Percentiles rank a stretch among this genome's conserved stretches.
These are phyloP conservation scores for Quercus engelmannii DNA, from an alignment of 306 rosid species.

Conservation along the genomic window DNA sequence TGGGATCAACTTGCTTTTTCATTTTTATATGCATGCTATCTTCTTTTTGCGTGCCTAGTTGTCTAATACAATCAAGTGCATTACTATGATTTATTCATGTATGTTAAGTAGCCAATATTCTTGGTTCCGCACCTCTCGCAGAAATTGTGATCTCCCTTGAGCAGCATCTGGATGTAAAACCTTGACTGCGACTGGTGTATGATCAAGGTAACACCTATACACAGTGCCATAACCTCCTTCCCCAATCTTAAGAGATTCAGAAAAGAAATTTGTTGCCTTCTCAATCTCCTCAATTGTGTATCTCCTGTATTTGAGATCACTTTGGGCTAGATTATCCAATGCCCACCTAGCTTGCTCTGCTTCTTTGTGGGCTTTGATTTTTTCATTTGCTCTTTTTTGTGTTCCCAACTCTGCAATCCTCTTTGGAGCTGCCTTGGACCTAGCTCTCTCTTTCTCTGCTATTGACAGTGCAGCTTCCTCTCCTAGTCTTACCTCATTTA, in stretches of 20 bases:
- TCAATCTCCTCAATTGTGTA: conserved; percentile 80
- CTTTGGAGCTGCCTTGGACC: conserved; percentile 70
- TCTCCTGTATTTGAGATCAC: conserved; percentile 58
- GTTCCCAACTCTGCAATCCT: conserved; percentile 25
- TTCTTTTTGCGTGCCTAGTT: too few relatives aligned
- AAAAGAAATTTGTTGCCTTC: conserved; percentile 58
- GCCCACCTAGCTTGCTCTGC: conserved; percentile 59
- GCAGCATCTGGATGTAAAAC: too few relatives aligned
- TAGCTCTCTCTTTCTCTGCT: conserved; percentile 75
- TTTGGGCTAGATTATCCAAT: conserved; percentile 51
- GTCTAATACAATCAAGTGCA: too few relatives aligned
- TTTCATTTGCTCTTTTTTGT: conserved; percentile 46
- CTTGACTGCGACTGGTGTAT: too few relatives aligned
- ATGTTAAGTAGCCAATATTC: background rate
- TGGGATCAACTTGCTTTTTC: too few relatives aligned
- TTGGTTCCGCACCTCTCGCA: conserved; percentile 73
- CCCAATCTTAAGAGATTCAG: conserved; percentile 68
- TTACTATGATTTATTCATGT: conserved; percentile 24
- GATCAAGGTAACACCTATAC: too few relatives aligned
- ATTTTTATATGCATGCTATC: too few relatives aligned
- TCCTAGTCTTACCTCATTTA: conserved; percentile 61
- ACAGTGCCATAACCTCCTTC: conserved; percentile 92
- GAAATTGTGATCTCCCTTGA: conserved; percentile 75
- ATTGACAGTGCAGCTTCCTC: conserved; percentile 66
- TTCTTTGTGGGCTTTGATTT: conserved; percentile 56